These are phyloP conservation scores for Trapa bicornis DNA, from an alignment of 345 rosid species.

Conservation along the genomic window DNA sequence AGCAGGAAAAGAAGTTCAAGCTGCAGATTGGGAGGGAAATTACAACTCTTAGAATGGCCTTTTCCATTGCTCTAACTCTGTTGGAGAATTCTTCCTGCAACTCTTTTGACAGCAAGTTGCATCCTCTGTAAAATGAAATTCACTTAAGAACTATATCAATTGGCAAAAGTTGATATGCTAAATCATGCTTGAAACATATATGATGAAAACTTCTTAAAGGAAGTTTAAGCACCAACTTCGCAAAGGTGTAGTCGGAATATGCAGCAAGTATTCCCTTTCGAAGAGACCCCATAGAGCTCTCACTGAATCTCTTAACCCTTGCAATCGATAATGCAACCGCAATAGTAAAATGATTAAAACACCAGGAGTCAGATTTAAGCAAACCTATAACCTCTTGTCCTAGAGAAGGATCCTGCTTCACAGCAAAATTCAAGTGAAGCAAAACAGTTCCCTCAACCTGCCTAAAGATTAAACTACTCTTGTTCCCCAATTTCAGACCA, in stretches of 20 bases:
- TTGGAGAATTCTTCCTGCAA: conserved; percentile 39
- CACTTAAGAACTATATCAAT: neutral
- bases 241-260: conserved; percentile 42
- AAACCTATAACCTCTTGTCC: conserved; percentile 60
- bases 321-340: conserved; percentile 63
- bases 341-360: conserved; percentile 55
- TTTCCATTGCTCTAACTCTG: conserved; percentile 42
- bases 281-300: conserved; percentile 36
- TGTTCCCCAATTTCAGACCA: conserved; percentile 38
- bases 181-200: neutral
- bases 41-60: conserved; percentile 65
- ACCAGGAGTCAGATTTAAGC: conserved; percentile 41
- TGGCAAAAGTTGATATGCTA: neutral
- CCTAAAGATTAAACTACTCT: conserved; percentile 38
- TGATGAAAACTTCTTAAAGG: neutral
- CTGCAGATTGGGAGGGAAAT: conserved; percentile 11
- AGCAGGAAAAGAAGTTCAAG: neutral
- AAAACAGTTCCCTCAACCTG: conserved; percentile 73
- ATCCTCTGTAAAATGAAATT: conserved; percentile 30
- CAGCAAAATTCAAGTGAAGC: conserved; percentile 80
- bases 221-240: conserved; percentile 29
- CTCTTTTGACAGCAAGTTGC: conserved; percentile 58
- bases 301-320: conserved; percentile 56
- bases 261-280: conserved; percentile 45
- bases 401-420: conserved; percentile 82